A percentile compares a stretch with the other conserved stretches of the same genome.
Evolutionary conservation across 129 eudicot genomes (phyloP).

Genomic region (Centella asiatica): DNA sequence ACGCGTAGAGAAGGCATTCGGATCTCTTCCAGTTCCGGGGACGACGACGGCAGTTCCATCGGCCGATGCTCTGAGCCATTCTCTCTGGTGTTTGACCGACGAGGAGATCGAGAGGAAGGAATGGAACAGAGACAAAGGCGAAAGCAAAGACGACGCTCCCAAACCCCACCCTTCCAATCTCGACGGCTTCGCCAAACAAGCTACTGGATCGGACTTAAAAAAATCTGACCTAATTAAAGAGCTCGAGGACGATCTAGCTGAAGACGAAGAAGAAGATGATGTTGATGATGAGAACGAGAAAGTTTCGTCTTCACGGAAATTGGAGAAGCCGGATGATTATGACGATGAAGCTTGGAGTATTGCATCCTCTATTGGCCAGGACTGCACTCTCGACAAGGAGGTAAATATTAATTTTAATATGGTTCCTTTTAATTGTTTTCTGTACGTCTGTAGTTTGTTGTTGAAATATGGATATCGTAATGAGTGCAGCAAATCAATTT

Average conservation of each 20-base stretch:
- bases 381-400: conserved; percentile 77
- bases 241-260: conserved; percentile 19
- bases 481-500: too few relatives aligned
- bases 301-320: neutral
- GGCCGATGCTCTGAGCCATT: conserved; percentile 17
- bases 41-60: conserved; percentile 2
- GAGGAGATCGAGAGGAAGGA: conserved; percentile 55
- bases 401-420: too few relatives aligned
- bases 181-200: conserved; percentile 2
- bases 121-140: conserved; percentile 43
- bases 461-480: too few relatives aligned
- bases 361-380: conserved; percentile 57
- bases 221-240: conserved; percentile 19
- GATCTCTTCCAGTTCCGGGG: conserved; percentile 35
- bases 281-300: conserved; percentile 16
- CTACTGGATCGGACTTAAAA: neutral
- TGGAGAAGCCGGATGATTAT: conserved; percentile 20
- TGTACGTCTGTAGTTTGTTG: too few relatives aligned
- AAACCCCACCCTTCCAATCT: conserved; percentile 16
- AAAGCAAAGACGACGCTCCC: conserved; percentile 12
- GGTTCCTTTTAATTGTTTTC: too few relatives aligned
- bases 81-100: conserved; percentile 81
- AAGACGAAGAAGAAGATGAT: conserved; percentile 28
- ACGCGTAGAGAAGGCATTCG: conserved; percentile 62
- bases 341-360: conserved; percentile 51